These are phyloP conservation scores for Somion occarium DNA, from an alignment of 1,284 basidiomycete species.

Conservation along the genomic window DNA sequence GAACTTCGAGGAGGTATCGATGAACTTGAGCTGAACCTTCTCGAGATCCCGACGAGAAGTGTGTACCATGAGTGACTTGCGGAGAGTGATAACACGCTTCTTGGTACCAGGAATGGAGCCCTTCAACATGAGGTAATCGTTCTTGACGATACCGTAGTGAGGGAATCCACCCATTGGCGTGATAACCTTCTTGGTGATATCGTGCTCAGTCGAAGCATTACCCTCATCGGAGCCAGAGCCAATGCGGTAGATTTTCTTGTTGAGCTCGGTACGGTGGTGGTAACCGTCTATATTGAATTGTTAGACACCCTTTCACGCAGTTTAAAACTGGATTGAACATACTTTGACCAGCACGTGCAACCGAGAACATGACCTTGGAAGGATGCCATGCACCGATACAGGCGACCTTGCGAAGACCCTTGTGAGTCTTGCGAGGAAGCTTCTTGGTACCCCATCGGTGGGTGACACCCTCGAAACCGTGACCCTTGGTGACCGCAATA, in stretches of 20 bases:
- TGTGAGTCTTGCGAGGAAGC: slow-evolving; percentile 98
- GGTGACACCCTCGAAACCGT: slow-evolving; percentile 99
- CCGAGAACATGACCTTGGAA: slow-evolving; percentile 99
- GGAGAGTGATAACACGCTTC: slow-evolving; percentile 95
- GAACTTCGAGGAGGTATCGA: slow-evolving; percentile 96
- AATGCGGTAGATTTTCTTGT: slow-evolving; percentile 99
- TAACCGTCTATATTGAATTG: slow-evolving; percentile 92
- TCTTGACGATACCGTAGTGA: slow-evolving; percentile 97
- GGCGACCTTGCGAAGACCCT: slow-evolving; percentile 99
- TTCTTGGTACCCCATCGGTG: slow-evolving; percentile 99
- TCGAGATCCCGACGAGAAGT: slow-evolving; percentile 88
- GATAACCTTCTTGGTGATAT: slow-evolving; percentile 92
- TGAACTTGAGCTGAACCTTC: slow-evolving; percentile 98
- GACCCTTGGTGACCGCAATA: slow-evolving; percentile 99
- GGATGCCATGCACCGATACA: slow-evolving; percentile 99
- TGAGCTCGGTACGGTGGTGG: slow-evolving; percentile 97
- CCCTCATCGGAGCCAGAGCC: slow-evolving; percentile 75
- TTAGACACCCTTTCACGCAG: too few species aligned
- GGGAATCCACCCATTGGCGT: slow-evolving; percentile 99
- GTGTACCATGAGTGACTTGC: slow-evolving; percentile 86
- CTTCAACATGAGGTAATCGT: slow-evolving; percentile 97
- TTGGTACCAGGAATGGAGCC: slow-evolving; percentile 93
- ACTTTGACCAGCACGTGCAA: slow-evolving; percentile 99
- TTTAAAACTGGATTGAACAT: too few species aligned
- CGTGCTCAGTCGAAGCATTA: slow-evolving; percentile 92